phyloP scores from a whole-genome alignment of 331 rosid species.

The Rosa hybrid region DNA sequence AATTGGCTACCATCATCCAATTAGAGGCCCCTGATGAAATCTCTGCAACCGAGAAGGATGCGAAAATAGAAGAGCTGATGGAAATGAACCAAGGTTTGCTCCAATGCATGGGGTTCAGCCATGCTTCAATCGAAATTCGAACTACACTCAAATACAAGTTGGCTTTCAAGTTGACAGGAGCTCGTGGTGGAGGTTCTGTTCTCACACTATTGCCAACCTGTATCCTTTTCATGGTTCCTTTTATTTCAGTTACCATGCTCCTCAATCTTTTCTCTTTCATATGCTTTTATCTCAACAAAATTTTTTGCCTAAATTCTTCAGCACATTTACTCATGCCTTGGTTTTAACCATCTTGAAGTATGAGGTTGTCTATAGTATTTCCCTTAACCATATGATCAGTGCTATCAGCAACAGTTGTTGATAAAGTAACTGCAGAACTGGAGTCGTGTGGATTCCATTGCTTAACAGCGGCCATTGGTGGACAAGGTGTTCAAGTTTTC shows the following conservation, averaged over 20 bases:
- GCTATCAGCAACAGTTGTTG: constrained; percentile 68
- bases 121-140: constrained; percentile 77
- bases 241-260: constrained; percentile 19
- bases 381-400: constrained; percentile 70
- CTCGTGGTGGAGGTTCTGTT: constrained; percentile 99
- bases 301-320: background rate
- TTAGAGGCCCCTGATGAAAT: constrained; percentile 55
- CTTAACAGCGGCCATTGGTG: constrained; percentile 76
- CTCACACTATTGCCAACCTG: constrained; percentile 87
- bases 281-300: background rate
- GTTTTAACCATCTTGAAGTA: background rate
- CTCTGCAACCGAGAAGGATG: constrained; percentile 69
- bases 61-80: constrained; percentile 78
- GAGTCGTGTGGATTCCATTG: constrained; percentile 88
- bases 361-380: background rate
- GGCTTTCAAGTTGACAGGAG: constrained; percentile 93
- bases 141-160: constrained; percentile 84
- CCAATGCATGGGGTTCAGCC: constrained; percentile 95
- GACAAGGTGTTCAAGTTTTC: constrained; percentile 68
- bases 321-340: background rate
- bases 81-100: constrained; percentile 99
- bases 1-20: constrained; percentile 64
- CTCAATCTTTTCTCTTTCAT: constrained; percentile 6
- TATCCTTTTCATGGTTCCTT: constrained; percentile 53
- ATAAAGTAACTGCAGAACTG: constrained; percentile 68